Percentiles rank a stretch among this genome's conserved stretches.
Conservation (phyloP, 1,284 basidiomycete genomes). For the Cryptococcus deneoformans region DNA sequence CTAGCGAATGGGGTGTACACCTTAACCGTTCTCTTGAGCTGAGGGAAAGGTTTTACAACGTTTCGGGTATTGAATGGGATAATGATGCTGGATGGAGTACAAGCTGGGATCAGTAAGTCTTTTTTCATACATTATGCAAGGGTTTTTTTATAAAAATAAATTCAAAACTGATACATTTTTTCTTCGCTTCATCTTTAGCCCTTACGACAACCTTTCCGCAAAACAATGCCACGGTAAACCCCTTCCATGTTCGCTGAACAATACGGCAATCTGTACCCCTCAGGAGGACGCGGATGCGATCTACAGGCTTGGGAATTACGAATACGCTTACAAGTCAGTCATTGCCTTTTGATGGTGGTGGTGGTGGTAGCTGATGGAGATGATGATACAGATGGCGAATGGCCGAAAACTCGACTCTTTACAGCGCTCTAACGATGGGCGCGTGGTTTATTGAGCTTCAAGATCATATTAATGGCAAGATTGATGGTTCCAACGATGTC, state of each 20-base stretch:
- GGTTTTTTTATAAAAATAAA: no score
- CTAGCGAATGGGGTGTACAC: slow-evolving; percentile 26
- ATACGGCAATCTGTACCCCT: slow-evolving; percentile 24
- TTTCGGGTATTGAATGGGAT: slow-evolving; percentile 25
- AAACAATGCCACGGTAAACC: slow-evolving; percentile 38
- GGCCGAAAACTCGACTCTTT: slow-evolving; percentile 21
- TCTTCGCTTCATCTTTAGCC: no score
- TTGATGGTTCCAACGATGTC: slow-evolving; percentile 13
- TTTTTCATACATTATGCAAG: neutral
- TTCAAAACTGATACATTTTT: no score
- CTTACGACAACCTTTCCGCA: slow-evolving; percentile 36
- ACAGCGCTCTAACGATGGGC: slow-evolving; percentile 32
- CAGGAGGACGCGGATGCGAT: slow-evolving; percentile 34
- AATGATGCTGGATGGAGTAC: slow-evolving; percentile 24
- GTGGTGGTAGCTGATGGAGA: neutral
- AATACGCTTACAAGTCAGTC: slow-evolving; percentile 32
- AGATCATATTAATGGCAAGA: slow-evolving; percentile 23
- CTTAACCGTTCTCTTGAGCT: slow-evolving; percentile 20
- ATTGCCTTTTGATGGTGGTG: neutral
- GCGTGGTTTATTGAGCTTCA: slow-evolving; percentile 34
- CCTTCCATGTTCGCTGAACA: slow-evolving; percentile 34
- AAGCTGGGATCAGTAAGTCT: slow-evolving; percentile 30
- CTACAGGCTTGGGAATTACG: slow-evolving; percentile 39
- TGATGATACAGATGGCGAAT: slow-evolving; percentile 18
- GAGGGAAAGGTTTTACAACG: slow-evolving; percentile 26